phyloP scores from a whole-genome alignment of 768 basidiomycete species.

The Sporobolomyces phaffii region DNA sequence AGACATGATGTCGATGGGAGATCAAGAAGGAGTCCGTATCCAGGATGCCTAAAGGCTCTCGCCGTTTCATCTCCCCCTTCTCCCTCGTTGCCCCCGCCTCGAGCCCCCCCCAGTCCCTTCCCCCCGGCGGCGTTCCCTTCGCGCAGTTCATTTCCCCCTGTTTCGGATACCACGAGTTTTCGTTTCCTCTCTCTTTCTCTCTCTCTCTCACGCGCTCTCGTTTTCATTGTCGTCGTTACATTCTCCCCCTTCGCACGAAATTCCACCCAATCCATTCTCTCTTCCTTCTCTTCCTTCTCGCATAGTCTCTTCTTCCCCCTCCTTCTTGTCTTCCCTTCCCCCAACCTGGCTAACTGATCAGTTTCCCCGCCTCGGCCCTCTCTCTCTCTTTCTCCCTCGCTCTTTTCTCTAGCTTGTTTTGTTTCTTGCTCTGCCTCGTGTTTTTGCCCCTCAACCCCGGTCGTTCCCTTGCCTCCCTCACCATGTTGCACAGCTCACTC shows the following conservation, averaged over 20 bases:
- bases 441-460: no score
- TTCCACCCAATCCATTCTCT: background rate
- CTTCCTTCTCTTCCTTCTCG: background rate
- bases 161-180: no score
- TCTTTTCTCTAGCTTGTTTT: background rate
- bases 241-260: background rate
- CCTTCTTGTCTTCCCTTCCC: background rate
- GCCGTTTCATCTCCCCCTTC: no score
- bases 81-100: background rate
- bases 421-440: no score
- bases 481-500: no score
- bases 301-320: background rate
- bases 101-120: background rate
- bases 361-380: background rate
- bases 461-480: no score
- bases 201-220: background rate
- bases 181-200: background rate
- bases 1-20: slow-evolving; percentile 29
- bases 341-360: background rate
- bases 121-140: background rate
- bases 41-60: background rate
- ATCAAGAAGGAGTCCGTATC: background rate
- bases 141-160: background rate
- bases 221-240: background rate
- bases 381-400: background rate